Evolutionary conservation across 192 early-diverging fungal species (phyloP), one percentile per base, ranked within the genome.

Genomic region (Podila horticola): DNA sequence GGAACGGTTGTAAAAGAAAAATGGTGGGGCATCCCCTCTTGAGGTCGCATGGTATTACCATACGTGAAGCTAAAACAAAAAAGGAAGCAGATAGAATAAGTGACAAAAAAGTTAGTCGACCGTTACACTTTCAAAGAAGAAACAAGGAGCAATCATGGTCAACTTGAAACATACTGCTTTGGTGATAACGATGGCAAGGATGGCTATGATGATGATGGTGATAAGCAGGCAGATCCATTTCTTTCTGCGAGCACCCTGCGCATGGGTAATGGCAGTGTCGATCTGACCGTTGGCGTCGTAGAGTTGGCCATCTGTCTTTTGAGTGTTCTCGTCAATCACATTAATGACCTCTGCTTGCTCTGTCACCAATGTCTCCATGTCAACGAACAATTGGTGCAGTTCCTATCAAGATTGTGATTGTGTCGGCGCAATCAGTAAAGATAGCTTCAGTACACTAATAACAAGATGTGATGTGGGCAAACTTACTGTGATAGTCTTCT

Each of bases 371-470:
- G 95, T 93, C 48, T 94, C 87, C 94, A 97, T 95, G 70, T 97
- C 95, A 41, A 93, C 89, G 66, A 96, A 97, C 34, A 97, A 81
- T 86, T 95, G 91, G 83, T 95, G 93, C 49, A 97, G 84, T 88
- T 97, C 95, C 90, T 93, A 82, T 33, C 38, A 22, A 19, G 49
- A 12, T 57, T 15, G 51, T 61, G 50, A n/a, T n/a, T 36, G 13
- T 50, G 30, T 19, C 55, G 0, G 17, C 19, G 36, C 33, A 10
- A 36, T 15, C 19, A 58, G 64, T 26, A 6, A 28, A 36, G 3
- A 29, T 28, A 51, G 8, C 12, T 20, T 29, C 19, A 10, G 8
- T 38, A 15, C 13, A 19, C 20, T 19, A 17, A 41, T 31, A 45
- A 36, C 22, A 63, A 17, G 41, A 45, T 45, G 15, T 0, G 15